Evolutionary conservation across 345 rosid genomes (phyloP).

Genomic region (Triadica sebifera): DNA sequence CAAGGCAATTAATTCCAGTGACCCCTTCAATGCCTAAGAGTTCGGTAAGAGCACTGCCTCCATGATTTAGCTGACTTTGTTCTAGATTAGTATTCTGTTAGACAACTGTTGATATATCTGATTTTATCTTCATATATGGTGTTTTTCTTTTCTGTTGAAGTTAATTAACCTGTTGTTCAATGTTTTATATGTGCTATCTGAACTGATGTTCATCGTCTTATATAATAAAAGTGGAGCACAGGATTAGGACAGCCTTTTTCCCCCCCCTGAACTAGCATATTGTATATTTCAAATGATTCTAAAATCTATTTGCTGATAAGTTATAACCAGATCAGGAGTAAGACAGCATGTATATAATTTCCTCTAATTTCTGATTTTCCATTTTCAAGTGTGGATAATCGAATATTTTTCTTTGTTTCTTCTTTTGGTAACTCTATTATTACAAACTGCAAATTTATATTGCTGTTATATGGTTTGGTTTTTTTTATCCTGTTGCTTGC

Average conservation of each 20-base stretch:
- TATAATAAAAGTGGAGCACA: neutral
- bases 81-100: neutral
- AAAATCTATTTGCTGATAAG: neutral
- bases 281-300: neutral
- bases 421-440: no score
- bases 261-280: neutral
- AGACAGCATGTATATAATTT: no score
- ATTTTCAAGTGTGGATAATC: no score
- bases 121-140: neutral
- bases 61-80: neutral
- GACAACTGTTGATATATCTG: neutral
- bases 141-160: neutral
- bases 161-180: no score
- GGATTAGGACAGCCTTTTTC: neutral
- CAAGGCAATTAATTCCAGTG: constrained; percentile 86
- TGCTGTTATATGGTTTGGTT: no score
- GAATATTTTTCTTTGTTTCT: no score
- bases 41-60: constrained; percentile 45
- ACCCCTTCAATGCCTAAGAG: constrained; percentile 68
- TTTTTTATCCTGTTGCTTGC: no score
- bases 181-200: no score
- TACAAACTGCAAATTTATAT: no score
- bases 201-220: neutral
- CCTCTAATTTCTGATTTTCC: no score
- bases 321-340: no score